These are phyloP conservation scores for Hanseniaspora lachancei DNA, from an alignment of 805 yeast species.

Conservation along the genomic window DNA sequence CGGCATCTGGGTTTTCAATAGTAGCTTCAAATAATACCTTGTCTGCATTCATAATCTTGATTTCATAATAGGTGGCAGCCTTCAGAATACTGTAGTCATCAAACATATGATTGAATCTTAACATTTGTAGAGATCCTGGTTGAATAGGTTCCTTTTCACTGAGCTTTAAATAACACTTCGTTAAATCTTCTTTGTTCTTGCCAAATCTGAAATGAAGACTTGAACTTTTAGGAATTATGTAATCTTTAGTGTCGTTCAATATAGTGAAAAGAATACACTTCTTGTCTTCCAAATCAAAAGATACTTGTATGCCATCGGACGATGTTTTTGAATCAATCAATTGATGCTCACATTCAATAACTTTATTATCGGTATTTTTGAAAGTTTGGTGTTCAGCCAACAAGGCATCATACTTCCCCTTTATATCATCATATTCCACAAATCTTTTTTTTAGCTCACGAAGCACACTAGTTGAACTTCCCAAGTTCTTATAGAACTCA, in stretches of 20 bases:
- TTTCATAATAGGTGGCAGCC: not conserved
- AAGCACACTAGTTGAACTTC: constrained; percentile 11
- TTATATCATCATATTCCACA: constrained; percentile 14
- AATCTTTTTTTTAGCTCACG: constrained; percentile 18
- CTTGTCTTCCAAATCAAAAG: constrained; percentile 6
- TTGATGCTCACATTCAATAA: not conserved
- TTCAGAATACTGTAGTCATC: constrained; percentile 5
- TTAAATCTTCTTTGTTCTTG: not conserved
- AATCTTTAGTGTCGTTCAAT: constrained; percentile 4
- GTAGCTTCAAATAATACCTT: constrained; percentile 3
- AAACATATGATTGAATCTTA: constrained; percentile 12
- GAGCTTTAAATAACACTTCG: constrained; percentile 11
- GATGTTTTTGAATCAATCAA: not conserved
- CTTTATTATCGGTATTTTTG: no score
- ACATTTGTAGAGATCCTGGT: constrained; percentile 8
- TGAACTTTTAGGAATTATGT: constrained; percentile 4
- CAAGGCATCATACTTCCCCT: not conserved
- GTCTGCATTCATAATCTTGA: constrained; percentile 6
- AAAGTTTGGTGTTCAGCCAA: not conserved
- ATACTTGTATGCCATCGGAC: constrained; percentile 8
- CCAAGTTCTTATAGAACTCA: constrained; percentile 20
- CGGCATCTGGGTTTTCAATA: not conserved
- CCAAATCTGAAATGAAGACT: constrained; percentile 11
- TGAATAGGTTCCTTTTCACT: constrained; percentile 2
- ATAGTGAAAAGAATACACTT: constrained; percentile 8